Conservation (phyloP, 1,139 yeast species). For the Arxiozyma heterogenica region DNA sequence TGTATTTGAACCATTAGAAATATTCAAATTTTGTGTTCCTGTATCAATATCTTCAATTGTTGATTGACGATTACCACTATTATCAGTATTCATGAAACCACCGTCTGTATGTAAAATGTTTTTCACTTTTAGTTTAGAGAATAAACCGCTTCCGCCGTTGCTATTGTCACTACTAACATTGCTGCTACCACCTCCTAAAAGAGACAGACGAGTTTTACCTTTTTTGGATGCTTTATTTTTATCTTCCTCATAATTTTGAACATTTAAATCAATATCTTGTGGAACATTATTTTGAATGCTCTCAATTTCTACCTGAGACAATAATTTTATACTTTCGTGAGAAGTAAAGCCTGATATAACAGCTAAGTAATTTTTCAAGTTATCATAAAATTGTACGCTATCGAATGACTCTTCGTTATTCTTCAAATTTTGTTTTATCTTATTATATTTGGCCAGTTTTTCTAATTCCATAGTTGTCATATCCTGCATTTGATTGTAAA, state of each 20-base stretch:
- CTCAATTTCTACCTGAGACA: conserved; percentile 79
- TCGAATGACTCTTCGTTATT: conserved; percentile 30
- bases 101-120: not conserved
- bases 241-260: conserved; percentile 35
- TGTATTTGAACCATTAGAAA: conserved; percentile 1
- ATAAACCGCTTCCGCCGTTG: not conserved
- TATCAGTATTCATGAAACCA: conserved; percentile 6
- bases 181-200: not conserved
- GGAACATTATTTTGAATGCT: conserved; percentile 69
- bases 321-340: conserved; percentile 65
- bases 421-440: conserved; percentile 33
- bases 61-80: conserved; percentile 1
- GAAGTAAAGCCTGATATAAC: conserved; percentile 55
- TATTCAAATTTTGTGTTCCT: conserved; percentile 1
- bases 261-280: conserved; percentile 23
- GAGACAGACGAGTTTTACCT: conserved; percentile 37
- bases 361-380: conserved; percentile 46
- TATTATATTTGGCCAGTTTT: conserved; percentile 32
- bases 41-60: not conserved
- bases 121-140: not conserved
- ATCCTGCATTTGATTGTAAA: conserved; percentile 38
- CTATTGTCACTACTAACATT: not conserved
- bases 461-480: conserved; percentile 28
- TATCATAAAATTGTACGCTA: conserved; percentile 43
- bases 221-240: conserved; percentile 55